phyloP scores from a whole-genome alignment of 2,329 filamentous ascomycete genomes.

The Ceratocystis ficicola region DNA sequence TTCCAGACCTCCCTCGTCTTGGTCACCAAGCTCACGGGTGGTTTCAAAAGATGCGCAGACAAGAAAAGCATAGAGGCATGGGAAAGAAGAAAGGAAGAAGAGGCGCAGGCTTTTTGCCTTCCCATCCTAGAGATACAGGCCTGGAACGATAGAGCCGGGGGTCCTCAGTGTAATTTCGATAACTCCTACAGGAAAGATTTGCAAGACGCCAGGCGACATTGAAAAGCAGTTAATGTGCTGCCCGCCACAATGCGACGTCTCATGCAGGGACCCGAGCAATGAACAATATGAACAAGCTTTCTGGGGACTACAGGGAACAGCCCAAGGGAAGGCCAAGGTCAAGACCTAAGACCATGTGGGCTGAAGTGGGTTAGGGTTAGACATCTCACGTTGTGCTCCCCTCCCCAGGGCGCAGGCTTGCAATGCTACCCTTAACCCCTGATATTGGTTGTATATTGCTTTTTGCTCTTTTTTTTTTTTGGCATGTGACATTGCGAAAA shows the following conservation, averaged over 20 bases:
- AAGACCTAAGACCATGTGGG: no score
- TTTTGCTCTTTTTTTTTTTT: not conserved
- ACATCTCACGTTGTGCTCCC: not conserved
- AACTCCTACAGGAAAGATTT: not conserved
- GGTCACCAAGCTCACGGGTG: no score
- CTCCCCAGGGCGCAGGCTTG: not conserved
- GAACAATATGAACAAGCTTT: not conserved
- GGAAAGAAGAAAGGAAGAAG: not conserved
- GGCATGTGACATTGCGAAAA: conserved; percentile 6
- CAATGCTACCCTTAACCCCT: not conserved
- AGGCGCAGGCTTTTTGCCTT: not conserved
- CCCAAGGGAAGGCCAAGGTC: no score
- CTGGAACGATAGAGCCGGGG: not conserved
- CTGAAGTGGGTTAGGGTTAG: no score
- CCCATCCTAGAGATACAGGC: not conserved
- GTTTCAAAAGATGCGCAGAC: no score
- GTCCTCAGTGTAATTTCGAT: not conserved
- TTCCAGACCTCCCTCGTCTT: no score
- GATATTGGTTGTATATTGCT: not conserved
- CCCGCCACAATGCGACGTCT: not conserved
- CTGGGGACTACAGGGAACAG: not conserved
- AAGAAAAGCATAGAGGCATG: no score
- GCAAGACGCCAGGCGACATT: not conserved
- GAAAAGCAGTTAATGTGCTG: not conserved
- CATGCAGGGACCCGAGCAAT: not conserved